phyloP scores from a whole-genome alignment of 306 rosid genomes.

The Aeschynomene evenia region DNA sequence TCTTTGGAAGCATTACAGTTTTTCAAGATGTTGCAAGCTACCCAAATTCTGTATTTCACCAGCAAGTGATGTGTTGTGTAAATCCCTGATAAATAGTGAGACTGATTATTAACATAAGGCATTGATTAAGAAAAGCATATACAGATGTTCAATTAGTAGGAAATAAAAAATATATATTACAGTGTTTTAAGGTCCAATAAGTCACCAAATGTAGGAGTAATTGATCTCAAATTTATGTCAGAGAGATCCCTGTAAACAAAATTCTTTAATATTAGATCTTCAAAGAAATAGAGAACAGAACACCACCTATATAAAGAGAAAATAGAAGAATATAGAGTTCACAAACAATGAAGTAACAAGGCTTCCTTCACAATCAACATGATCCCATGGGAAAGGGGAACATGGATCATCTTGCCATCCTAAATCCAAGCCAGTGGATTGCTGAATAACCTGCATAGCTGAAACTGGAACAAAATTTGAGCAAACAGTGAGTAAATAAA shows the following conservation, averaged over 20 bases:
- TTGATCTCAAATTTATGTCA: slow-evolving; percentile 72
- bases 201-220: slow-evolving; percentile 83
- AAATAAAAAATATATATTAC: slow-evolving; percentile 54
- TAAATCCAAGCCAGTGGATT: slow-evolving; percentile 72
- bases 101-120: not conserved
- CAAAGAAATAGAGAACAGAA: slow-evolving; percentile 19
- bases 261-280: slow-evolving; percentile 12
- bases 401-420: slow-evolving; percentile 99
- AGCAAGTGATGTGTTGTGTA: slow-evolving; percentile 79
- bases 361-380: slow-evolving; percentile 78
- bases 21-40: slow-evolving; percentile 73
- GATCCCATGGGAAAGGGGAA: slow-evolving; percentile 77
- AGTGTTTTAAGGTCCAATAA: slow-evolving; percentile 79
- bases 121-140: not conserved
- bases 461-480: slow-evolving; percentile 66
- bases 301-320: not conserved
- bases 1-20: slow-evolving; percentile 55
- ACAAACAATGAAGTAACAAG: slow-evolving; percentile 74
- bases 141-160: not conserved
- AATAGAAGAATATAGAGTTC: not conserved
- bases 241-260: slow-evolving; percentile 66
- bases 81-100: slow-evolving; percentile 59
- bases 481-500: too few relatives aligned
- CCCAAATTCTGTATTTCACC: slow-evolving; percentile 81
- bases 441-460: slow-evolving; percentile 82